Conservation (phyloP, 1,284 basidiomycete genomes). For the Ustilago crameri region DNA sequence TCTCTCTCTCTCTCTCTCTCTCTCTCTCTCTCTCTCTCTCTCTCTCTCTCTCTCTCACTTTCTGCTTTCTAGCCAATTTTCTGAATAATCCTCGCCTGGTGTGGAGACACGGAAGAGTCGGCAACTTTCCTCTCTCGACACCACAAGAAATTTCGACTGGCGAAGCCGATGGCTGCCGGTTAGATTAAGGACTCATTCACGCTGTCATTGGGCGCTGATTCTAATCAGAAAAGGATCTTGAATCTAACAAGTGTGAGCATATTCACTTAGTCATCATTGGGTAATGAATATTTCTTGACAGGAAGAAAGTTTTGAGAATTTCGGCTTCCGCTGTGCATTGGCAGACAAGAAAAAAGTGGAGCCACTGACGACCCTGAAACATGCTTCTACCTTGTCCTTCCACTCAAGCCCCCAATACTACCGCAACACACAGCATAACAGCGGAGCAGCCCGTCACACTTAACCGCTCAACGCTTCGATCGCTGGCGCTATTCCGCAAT, state of each 20-base stretch:
- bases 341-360: slow-evolving; percentile 15
- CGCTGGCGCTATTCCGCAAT: slow-evolving; percentile 1
- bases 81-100: not conserved
- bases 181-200: not conserved
- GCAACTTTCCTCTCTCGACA: not conserved
- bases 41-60: not conserved
- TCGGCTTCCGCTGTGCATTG: not conserved
- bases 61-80: not conserved
- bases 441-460: too few relatives aligned
- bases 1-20: not conserved
- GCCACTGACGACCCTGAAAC: slow-evolving; percentile 1
- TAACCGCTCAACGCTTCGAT: too few relatives aligned
- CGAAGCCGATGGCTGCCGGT: slow-evolving; percentile 1
- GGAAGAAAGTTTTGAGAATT: slow-evolving; percentile 11
- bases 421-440: too few relatives aligned
- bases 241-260: not conserved
- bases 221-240: slow-evolving; percentile 1
- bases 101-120: too few relatives aligned
- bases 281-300: not conserved
- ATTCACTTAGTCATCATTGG: not conserved
- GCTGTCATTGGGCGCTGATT: not conserved
- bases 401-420: too few relatives aligned
- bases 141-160: not conserved
- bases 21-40: too few relatives aligned
- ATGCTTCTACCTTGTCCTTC: too few relatives aligned